Evolutionary conservation across 805 yeast genomes (phyloP), one percentile per base, ranked within the genome.

Genomic region (Schwanniomyces polymorphus): DNA sequence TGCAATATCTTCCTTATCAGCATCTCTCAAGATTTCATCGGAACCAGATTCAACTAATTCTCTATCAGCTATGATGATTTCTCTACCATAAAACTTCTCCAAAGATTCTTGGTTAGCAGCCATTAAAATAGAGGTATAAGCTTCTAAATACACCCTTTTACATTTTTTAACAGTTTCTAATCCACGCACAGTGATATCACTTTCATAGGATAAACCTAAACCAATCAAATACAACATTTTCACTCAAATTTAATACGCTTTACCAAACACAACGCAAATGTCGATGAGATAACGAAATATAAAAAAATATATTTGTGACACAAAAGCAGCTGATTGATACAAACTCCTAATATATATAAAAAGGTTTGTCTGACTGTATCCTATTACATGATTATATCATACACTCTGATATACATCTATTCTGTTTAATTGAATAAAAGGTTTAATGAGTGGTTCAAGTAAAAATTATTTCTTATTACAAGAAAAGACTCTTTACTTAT

Each of bases 171-270:
- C 91, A 3, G 85, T 80, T 59, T 92, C 91, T 26, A 94, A 75
- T 1, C 99, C 99, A 57, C 97, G 85, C 12, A 92, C 97, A 0
- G 98, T 91, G 60, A 92, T 91, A 63, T 92, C 99, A 12, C 85
- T 74, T 55, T 83, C 94, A 60, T 91, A 84, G 3, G 97, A 89
- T 41, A 92, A 79, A 3, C 99, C 99, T 46, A 92, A 74, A 11
- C 99, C 99, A 48, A 92, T 82, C 51, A 92, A 78, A 64, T 92
- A 94, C 40, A 92, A 75, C 98, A 94, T 92, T 44, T 18, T 34
- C 11, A 18, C n/a, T 28, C 17, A 31, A 31, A 7, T 7, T 31
- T 8, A 3, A 10, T 27, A 27, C 29, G 4, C 12, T 27, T 10
- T 27, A 27, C 12, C 12, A 11, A 6, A 27, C 7, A 27, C 7